Evolutionary conservation across 2,329 filamentous ascomycete species (phyloP).

Genomic region (Fusarium nanum): DNA sequence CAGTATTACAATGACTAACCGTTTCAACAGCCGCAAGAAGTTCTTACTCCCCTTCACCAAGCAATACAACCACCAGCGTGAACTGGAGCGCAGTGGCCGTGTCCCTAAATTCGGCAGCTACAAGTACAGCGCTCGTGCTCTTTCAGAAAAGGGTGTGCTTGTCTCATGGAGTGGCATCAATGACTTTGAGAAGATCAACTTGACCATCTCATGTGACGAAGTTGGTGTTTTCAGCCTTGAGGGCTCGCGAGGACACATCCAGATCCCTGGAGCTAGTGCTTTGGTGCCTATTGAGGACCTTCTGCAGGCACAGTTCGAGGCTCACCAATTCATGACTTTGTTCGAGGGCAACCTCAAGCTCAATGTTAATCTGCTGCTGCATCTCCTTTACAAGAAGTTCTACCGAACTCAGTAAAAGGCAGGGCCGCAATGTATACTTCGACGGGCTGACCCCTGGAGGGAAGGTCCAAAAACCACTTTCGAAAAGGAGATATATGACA

Average conservation of each 20-base stretch:
- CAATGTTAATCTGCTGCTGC: constrained; percentile 96
- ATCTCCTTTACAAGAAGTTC: constrained; percentile 99
- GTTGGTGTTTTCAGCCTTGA: constrained; percentile 95
- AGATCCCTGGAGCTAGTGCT: constrained; percentile 93
- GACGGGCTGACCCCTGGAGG: constrained; percentile 31
- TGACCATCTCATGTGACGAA: constrained; percentile 94
- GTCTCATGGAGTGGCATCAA: constrained; percentile 89
- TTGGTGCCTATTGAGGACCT: constrained; percentile 92
- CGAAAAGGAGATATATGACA: constrained; percentile 22
- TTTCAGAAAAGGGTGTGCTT: constrained; percentile 93
- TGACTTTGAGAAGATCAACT: constrained; percentile 86
- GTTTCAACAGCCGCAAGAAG: constrained; percentile 78
- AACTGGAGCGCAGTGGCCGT: constrained; percentile 90
- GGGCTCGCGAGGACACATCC: constrained; percentile 89
- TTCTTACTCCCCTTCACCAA: constrained; percentile 97
- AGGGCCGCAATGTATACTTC: constrained; percentile 16
- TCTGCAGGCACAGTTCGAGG: constrained; percentile 96
- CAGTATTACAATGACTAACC: constrained; percentile 29
- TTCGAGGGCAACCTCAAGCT: constrained; percentile 88
- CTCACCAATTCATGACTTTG: constrained; percentile 93
- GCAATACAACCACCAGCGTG: constrained; percentile 98
- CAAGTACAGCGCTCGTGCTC: constrained; percentile 92
- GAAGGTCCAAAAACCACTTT: constrained; percentile 20
- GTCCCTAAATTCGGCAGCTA: constrained; percentile 97
- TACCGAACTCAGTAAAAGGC: constrained; percentile 74